Evolutionary conservation across 2,329 filamentous ascomycete genomes (phyloP).

Genomic region (Chrysosporium keratinophilum): DNA sequence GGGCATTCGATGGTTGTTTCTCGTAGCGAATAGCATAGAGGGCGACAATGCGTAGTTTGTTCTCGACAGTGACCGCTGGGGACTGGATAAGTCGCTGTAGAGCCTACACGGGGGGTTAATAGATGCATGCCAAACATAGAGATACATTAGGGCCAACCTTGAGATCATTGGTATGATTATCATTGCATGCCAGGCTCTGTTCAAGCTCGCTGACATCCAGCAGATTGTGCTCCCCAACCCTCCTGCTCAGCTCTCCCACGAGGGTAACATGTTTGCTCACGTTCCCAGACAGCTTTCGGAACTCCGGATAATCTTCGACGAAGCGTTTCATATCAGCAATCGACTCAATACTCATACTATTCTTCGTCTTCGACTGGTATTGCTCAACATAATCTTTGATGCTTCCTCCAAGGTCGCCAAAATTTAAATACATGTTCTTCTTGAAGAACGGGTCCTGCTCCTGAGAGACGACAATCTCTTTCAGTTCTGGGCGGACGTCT

Average conservation of each 20-base stretch:
- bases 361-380: conserved; percentile 96
- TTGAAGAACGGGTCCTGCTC: conserved; percentile 98
- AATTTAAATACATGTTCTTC: conserved; percentile 98
- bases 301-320: conserved; percentile 97
- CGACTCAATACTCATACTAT: conserved; percentile 88
- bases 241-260: conserved; percentile 82
- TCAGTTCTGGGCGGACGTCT: conserved; percentile 74
- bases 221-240: conserved; percentile 73
- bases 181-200: conserved; percentile 92
- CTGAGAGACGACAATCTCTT: conserved; percentile 88
- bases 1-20: conserved; percentile 70
- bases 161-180: conserved; percentile 84
- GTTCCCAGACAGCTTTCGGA: conserved; percentile 90
- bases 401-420: conserved; percentile 86
- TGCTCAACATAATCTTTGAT: conserved; percentile 99
- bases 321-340: conserved; percentile 99
- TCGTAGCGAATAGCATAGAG: conserved; percentile 92
- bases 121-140: not conserved
- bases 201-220: conserved; percentile 96
- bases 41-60: conserved; percentile 80
- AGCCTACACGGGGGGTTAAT: conserved; percentile 41
- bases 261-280: conserved; percentile 97
- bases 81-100: conserved; percentile 79
- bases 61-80: conserved; percentile 63
- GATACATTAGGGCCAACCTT: conserved; percentile 49